Base-by-base conservation (phyloP, 225 moss, liverwort and hornwort genomes). In the Sphagnum tenellum region DNA sequence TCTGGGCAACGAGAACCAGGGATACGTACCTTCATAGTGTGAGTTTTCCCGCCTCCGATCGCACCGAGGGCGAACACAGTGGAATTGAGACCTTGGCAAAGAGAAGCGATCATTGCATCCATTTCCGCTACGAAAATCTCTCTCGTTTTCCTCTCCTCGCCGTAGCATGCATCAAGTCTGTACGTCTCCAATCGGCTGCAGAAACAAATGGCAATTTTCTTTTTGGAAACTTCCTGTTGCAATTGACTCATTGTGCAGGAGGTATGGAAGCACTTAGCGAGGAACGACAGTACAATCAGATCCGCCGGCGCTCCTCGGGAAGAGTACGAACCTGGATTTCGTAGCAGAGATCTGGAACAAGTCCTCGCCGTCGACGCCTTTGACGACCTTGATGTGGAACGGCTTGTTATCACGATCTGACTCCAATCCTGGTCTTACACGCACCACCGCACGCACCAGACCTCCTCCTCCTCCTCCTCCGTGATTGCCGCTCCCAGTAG, bases 11-110 rank as follows among this genome's bases (percentile, higher is more conserved):
- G 29, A 29, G 29, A 29, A 61, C 68, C 50, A 50, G 13, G 54
- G 45, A 57, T 3, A 73, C 54, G 3, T 45, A 78, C 78, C 78
- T 70, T 70, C 70, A 78, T 78, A 5, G 74, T 78, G 51, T 74
- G 70, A 3, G 74, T 78, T 55, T 78, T 78, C 65, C 78, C 78
- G 63, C 78, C 74, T 57, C 78, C 73, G 29, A 74, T 78, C 2
- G 78, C 78, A 46, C 78, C 78, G 54, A 74, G 74, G 9, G 78
- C 73, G 45, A 78, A 74, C 2, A 78, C 78, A 48, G 78, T 78
- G 12, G 74, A 61, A 64, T 78, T 78, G 57, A 14, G 49, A 47
- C 78, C 78, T 10, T 66, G 62, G 47, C 67, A 67, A 55, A 78
- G 62, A 8, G 51, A 66, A 7, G 70, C 53, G 47, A 78, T 62